phyloP scores from a whole-genome alignment of 2,329 filamentous ascomycete species.

The Volutella citrinella region DNA sequence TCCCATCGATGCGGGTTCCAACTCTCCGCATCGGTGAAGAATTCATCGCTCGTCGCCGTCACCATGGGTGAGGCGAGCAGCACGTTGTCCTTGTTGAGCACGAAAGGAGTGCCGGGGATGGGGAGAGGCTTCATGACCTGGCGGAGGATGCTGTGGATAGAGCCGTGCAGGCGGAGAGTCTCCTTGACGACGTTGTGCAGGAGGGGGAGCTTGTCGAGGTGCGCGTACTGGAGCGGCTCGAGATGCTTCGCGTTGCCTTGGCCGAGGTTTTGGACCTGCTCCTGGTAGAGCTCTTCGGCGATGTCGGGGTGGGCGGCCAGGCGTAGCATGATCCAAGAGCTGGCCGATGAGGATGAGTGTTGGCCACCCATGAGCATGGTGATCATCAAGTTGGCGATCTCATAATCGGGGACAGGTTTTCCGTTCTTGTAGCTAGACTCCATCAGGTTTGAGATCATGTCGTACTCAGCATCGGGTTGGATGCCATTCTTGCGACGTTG shows the following conservation, averaged over 20 bases:
- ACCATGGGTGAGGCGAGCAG: conserved; percentile 43
- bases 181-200: conserved; percentile 66
- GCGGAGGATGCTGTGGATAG: conserved; percentile 72
- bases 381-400: conserved; percentile 85
- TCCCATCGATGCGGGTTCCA: conserved; percentile 33
- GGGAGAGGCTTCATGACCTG: conserved; percentile 66
- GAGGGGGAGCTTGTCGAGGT: conserved; percentile 58
- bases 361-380: conserved; percentile 81
- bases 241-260: conserved; percentile 41
- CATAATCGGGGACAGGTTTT: conserved; percentile 64
- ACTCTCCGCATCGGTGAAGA: conserved; percentile 47
- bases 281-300: conserved; percentile 66
- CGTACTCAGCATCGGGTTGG: conserved; percentile 40
- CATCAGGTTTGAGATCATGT: conserved; percentile 84
- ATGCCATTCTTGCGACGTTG: conserved; percentile 52
- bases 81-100: conserved; percentile 50
- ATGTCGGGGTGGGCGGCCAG: conserved; percentile 69
- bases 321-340: conserved; percentile 72
- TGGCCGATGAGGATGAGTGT: conserved; percentile 76
- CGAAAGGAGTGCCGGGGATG: conserved; percentile 53
- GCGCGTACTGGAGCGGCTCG: conserved; percentile 55
- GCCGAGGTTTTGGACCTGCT: conserved; percentile 58
- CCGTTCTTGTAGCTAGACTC: conserved; percentile 73
- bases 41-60: conserved; percentile 46
- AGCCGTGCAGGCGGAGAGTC: conserved; percentile 67